Conservation (phyloP, 192 early-diverging fungal species). For the Mortierella alpina region DNA sequence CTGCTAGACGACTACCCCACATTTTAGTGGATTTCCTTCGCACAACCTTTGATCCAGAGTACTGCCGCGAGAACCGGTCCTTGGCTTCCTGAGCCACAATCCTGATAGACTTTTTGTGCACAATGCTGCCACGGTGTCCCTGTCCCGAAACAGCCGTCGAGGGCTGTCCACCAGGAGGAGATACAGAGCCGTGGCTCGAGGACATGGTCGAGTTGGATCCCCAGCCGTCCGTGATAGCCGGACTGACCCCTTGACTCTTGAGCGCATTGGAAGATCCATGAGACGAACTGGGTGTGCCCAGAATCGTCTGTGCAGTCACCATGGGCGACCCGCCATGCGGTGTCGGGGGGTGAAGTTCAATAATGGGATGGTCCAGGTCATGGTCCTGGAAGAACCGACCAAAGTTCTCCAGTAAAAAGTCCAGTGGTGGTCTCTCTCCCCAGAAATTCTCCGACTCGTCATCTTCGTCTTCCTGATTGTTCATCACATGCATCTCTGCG, state of each 20-base stretch:
- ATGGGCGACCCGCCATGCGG: conserved; percentile 36
- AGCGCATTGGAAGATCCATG: conserved; percentile 25
- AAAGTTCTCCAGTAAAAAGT: conserved; percentile 73
- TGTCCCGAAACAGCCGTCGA: not conserved
- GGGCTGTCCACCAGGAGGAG: conserved; percentile 11
- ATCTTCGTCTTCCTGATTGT: conserved; percentile 18
- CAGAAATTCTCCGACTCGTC: conserved; percentile 57
- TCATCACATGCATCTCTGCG: conserved; percentile 18
- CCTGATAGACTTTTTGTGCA: conserved; percentile 65
- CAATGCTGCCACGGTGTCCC: conserved; percentile 43
- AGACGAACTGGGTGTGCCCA: conserved; percentile 12
- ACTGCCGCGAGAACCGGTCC: conserved; percentile 52
- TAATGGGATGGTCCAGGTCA: conserved; percentile 78
- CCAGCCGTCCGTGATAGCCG: conserved; percentile 48
- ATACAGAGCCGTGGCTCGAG: conserved; percentile 16
- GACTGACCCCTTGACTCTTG: conserved; percentile 36
- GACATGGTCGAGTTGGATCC: conserved; percentile 46
- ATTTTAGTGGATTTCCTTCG: conserved; percentile 64
- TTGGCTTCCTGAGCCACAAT: conserved; percentile 63
- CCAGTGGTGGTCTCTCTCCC: conserved; percentile 72
- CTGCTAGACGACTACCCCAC: conserved; percentile 61
- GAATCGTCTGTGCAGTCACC: conserved; percentile 36
- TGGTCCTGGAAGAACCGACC: conserved; percentile 81
- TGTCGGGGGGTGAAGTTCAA: conserved; percentile 54
- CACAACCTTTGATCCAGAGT: conserved; percentile 47